phyloP scores from a whole-genome alignment of 345 rosid species.

The Brassica cretica region DNA sequence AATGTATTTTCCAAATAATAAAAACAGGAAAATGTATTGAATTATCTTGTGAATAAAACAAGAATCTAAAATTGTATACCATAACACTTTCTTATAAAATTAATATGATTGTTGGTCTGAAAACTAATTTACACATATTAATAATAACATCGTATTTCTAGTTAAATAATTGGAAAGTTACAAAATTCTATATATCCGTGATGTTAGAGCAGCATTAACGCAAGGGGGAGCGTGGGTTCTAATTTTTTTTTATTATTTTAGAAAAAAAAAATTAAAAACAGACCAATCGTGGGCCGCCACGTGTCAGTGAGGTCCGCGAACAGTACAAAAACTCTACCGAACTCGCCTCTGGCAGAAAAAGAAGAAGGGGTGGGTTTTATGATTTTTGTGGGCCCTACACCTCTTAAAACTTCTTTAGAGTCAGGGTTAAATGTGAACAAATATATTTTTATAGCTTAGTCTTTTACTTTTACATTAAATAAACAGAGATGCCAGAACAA shows the following conservation, averaged over 20 bases:
- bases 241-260: no score
- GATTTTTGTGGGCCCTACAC: no score
- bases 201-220: neutral
- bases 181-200: neutral
- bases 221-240: no score
- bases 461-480: neutral
- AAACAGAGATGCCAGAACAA: neutral
- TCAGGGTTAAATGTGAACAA: no score
- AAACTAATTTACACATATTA: neutral
- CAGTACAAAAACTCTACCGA: no score
- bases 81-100: neutral
- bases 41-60: neutral
- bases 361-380: no score
- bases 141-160: neutral
- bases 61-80: neutral
- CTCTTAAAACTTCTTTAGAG: no score
- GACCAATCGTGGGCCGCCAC: no score
- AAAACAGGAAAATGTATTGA: neutral
- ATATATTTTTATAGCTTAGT: neutral
- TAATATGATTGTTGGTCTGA: neutral
- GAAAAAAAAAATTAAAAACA: no score
- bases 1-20: neutral
- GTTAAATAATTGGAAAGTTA: neutral
- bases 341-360: no score
- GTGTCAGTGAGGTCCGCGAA: no score